Percentiles rank a stretch among this genome's conserved stretches.
phyloP scores from a whole-genome alignment of 2,329 filamentous ascomycete genomes.

The Aspergillus tamarii region DNA sequence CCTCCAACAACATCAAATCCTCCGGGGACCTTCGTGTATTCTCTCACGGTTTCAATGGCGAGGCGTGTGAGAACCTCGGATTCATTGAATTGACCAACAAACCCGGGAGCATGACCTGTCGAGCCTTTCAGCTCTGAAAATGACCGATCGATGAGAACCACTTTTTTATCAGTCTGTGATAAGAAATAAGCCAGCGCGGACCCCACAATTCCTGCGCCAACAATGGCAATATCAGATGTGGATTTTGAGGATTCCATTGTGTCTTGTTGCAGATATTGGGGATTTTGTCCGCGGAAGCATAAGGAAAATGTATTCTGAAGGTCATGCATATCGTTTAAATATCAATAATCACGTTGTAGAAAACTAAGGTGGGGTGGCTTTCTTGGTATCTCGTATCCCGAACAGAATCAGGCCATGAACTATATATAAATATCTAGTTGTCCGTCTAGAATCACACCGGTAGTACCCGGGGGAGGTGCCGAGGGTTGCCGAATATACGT shows the following conservation, averaged over 20 bases:
- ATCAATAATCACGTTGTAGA: neutral
- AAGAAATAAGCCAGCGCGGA: slow-evolving; percentile 38
- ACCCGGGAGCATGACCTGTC: slow-evolving; percentile 39
- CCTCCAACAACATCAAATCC: slow-evolving; percentile 33
- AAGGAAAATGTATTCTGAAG: neutral
- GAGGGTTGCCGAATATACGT: neutral
- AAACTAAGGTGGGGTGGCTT: neutral
- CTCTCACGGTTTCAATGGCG: slow-evolving; percentile 34
- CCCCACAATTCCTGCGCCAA: slow-evolving; percentile 41
- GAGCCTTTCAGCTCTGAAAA: slow-evolving; percentile 31
- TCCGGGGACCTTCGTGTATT: slow-evolving; percentile 31
- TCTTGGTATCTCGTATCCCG: neutral
- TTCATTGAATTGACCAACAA: slow-evolving; percentile 41
- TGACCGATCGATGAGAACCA: slow-evolving; percentile 33
- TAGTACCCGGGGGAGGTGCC: neutral
- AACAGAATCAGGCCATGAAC: neutral
- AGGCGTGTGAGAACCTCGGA: slow-evolving; percentile 34
- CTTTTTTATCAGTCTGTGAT: slow-evolving; percentile 21
- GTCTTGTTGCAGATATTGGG: slow-evolving; percentile 1
- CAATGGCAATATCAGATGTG: slow-evolving; percentile 24
- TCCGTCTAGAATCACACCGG: neutral
- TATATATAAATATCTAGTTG: neutral
- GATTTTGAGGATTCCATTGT: slow-evolving; percentile 2
- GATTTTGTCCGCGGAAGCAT: slow-evolving; percentile 6
- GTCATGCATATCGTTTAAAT: neutral